Percentiles rank a stretch among this genome's conserved stretches.
These are phyloP conservation scores for Cerrena zonata DNA, from an alignment of 1,284 basidiomycete genomes.

Conservation along the genomic window DNA sequence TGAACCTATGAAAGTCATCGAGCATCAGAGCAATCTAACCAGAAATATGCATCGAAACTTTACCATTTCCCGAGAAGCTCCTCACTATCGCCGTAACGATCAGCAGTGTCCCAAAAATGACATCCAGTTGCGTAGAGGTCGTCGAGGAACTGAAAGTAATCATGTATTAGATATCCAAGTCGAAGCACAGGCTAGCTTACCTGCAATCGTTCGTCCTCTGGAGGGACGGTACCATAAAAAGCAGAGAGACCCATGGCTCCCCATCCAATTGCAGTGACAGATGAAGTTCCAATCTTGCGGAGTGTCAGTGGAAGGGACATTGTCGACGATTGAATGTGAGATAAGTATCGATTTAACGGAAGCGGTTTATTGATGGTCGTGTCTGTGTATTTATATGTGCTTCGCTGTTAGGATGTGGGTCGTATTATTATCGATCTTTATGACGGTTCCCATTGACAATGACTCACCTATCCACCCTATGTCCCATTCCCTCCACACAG, in stretches of 20 bases:
- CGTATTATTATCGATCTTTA: too few relatives aligned
- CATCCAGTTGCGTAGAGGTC: conserved; percentile 17
- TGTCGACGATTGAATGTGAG: too few relatives aligned
- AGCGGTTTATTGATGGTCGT: too few relatives aligned
- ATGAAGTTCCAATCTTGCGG: conserved; percentile 19
- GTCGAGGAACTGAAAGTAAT: conserved; percentile 17
- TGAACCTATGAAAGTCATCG: conserved; percentile 18
- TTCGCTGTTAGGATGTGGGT: too few relatives aligned
- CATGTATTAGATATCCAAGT: not conserved
- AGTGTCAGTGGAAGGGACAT: conserved; percentile 10
- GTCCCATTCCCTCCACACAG: too few relatives aligned
- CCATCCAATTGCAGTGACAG: conserved; percentile 23
- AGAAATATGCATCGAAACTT: not conserved
- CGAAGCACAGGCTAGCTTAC: conserved; percentile 8
- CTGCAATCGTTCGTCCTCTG: conserved; percentile 25
- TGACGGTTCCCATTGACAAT: too few relatives aligned
- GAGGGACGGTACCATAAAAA: conserved; percentile 16
- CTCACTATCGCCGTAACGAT: conserved; percentile 24
- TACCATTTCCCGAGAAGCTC: conserved; percentile 25
- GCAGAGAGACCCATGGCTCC: conserved; percentile 23
- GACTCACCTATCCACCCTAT: too few relatives aligned
- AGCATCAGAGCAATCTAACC: not conserved
- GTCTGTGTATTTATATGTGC: too few relatives aligned
- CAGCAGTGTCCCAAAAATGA: conserved; percentile 28
- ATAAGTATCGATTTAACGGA: too few relatives aligned